Percentiles rank a stretch among this genome's conserved stretches.
Evolutionary conservation across 768 basidiomycete genomes (phyloP).

Genomic region (Tremella fuciformis): DNA sequence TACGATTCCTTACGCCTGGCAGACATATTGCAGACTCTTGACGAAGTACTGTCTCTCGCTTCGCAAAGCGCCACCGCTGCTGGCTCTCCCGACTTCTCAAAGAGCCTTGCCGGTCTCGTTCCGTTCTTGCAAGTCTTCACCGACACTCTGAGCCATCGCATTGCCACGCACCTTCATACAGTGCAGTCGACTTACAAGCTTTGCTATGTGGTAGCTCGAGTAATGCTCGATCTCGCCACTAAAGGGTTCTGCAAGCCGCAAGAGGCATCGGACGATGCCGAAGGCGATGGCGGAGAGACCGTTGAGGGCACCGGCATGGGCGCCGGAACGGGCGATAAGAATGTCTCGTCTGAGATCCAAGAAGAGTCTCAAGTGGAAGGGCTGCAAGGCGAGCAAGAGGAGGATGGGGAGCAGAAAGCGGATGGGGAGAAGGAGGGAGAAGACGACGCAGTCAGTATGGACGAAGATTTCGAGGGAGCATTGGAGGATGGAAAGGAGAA

Average conservation of each 20-base stretch:
- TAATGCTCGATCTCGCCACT: slow-evolving; percentile 68
- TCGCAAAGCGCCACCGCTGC: not conserved
- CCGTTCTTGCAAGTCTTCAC: not conserved
- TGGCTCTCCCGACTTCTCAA: not conserved
- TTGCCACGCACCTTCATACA: slow-evolving; percentile 64
- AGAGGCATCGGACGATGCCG: slow-evolving; percentile 56
- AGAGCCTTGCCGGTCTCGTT: not conserved
- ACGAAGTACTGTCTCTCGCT: not conserved
- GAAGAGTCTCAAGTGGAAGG: slow-evolving; percentile 97
- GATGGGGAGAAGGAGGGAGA: slow-evolving; percentile 19
- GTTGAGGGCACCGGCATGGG: slow-evolving; percentile 82
- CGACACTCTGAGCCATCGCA: slow-evolving; percentile 10
- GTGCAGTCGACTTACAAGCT: slow-evolving; percentile 80
- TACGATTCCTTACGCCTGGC: not conserved
- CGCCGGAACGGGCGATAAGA: slow-evolving; percentile 75
- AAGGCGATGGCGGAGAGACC: slow-evolving; percentile 55
- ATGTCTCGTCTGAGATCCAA: slow-evolving; percentile 90
- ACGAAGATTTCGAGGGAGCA: slow-evolving; percentile 79
- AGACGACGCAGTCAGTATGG: slow-evolving; percentile 84
- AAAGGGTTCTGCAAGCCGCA: slow-evolving; percentile 92
- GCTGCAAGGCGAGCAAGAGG: slow-evolving; percentile 60
- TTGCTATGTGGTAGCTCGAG: slow-evolving; percentile 69
- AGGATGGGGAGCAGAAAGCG: slow-evolving; percentile 51
- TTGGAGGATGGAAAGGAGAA: slow-evolving; percentile 70
- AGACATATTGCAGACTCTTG: not conserved